Base-by-base conservation (phyloP, 1,284 basidiomycete genomes). In the Rhodotorula glutinis region DNA sequence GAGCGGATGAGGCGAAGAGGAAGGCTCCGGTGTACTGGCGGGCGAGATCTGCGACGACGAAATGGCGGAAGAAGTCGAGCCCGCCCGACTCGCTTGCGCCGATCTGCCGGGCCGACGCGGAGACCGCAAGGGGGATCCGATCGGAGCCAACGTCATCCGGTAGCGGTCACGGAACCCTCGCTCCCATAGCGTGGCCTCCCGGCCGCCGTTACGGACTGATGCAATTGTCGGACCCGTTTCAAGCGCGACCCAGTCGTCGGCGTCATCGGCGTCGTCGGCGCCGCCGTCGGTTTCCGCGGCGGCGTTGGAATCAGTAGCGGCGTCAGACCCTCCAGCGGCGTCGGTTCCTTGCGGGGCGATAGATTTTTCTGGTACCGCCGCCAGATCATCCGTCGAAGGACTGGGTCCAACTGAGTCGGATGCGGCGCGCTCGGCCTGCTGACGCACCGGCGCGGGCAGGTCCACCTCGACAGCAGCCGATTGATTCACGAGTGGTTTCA, bases 81-180 rank as follows among this genome's bases (percentile, higher is more conserved):
- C 65, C 29, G 61, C 44, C 23, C 61, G 53, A 30, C 40, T 13
- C 11, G n/a, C 25, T 27, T 44, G 54, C 25, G n/a, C 21, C 4
- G 17, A n/a, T 21, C 23, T n/a, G 16, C 23, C 21, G 1, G 30
- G 17, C 29, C 62, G 40, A 38, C 33, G 33, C 38, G 53, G 40
- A 4, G 46, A 40, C 11, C 55, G 63, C 29, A 43, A 46, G n/a
- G 62, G 69, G 19, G 47, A 53, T 8, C 44, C 53, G 46, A 64
- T 67, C 4, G 67, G 62, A 1, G 57, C 56, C 30, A 66, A 30
- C 21, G 63, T 64, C 54, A 72, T 65, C 29, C 63, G 65, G 61
- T 72, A 71, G 44, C 53, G 75, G 66, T 79, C 78, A 7, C 77
- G 76, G 29, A 79, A 74, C 14, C 78, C 78, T 14, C 76, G 73